These are phyloP conservation scores for Fusarium irregulare DNA, from an alignment of 2,329 filamentous ascomycete species.

Conservation along the genomic window DNA sequence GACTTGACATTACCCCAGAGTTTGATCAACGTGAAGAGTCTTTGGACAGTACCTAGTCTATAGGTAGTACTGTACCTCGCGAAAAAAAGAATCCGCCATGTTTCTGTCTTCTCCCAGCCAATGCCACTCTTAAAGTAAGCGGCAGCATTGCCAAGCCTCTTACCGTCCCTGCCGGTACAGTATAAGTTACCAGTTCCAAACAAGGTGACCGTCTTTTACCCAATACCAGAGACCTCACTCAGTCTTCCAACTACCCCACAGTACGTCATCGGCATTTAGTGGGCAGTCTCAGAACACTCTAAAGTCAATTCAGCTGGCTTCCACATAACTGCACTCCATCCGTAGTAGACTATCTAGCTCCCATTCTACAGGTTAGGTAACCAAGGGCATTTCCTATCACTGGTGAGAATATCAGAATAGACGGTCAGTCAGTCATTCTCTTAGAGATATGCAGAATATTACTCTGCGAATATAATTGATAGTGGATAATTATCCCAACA, in stretches of 20 bases:
- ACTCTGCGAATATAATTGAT: constrained; percentile 15
- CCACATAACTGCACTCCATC: neutral
- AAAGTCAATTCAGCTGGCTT: neutral
- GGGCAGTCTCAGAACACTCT: neutral
- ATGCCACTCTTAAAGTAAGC: neutral
- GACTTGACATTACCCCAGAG: neutral
- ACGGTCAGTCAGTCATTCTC: neutral
- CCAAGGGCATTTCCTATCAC: neutral
- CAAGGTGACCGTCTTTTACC: neutral
- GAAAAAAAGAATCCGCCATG: neutral
- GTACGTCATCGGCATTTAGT: constrained; percentile 37
- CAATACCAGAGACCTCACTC: neutral
- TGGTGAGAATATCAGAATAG: neutral
- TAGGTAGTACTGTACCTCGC: neutral
- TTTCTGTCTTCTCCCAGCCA: too few species aligned
- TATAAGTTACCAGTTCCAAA: neutral
- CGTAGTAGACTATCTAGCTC: too few species aligned
- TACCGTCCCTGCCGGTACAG: neutral
- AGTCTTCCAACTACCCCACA: constrained; percentile 27
- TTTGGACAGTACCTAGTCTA: neutral
- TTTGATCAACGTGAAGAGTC: neutral
- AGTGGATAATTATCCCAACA: constrained; percentile 21
- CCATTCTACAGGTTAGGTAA: too few species aligned
- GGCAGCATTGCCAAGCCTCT: neutral
- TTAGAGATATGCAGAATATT: constrained; percentile 6